These are phyloP conservation scores for Psilocybe cubensis DNA, from an alignment of 768 basidiomycete genomes.

Conservation along the genomic window DNA sequence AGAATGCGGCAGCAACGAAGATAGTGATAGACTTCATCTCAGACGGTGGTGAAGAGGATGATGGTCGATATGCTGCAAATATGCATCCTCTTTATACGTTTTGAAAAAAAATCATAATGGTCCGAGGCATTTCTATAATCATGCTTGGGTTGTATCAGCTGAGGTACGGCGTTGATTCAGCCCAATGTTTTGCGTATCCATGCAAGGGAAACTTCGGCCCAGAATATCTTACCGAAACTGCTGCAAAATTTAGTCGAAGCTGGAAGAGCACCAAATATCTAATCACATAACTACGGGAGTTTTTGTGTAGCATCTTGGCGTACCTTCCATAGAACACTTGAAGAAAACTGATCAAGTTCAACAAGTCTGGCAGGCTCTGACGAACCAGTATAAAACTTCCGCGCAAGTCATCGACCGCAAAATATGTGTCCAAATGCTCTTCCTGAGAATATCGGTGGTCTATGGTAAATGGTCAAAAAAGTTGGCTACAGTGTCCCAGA, in stretches of 20 bases:
- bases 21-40: constrained; percentile 1
- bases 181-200: not conserved
- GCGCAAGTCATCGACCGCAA: not conserved
- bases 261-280: not conserved
- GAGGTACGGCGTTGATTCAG: not conserved
- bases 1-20: not conserved
- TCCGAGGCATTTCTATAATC: not conserved
- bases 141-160: not conserved
- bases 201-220: not conserved
- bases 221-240: not conserved
- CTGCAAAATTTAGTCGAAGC: not conserved
- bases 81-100: not conserved
- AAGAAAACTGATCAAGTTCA: too few species aligned
- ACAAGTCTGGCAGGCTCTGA: not conserved
- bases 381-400: not conserved
- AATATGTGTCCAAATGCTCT: not conserved
- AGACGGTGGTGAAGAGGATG: not conserved
- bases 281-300: not conserved
- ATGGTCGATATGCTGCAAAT: not conserved
- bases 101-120: too few species aligned
- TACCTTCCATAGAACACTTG: not conserved
- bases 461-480: too few species aligned
- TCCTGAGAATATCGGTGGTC: not conserved
- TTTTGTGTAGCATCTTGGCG: not conserved
- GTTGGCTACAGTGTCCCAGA: too few species aligned